Percentiles rank a stretch among this genome's conserved stretches.
phyloP scores from a whole-genome alignment of 495 filamentous ascomycete genomes.

The Hypoxylon intermedium region DNA sequence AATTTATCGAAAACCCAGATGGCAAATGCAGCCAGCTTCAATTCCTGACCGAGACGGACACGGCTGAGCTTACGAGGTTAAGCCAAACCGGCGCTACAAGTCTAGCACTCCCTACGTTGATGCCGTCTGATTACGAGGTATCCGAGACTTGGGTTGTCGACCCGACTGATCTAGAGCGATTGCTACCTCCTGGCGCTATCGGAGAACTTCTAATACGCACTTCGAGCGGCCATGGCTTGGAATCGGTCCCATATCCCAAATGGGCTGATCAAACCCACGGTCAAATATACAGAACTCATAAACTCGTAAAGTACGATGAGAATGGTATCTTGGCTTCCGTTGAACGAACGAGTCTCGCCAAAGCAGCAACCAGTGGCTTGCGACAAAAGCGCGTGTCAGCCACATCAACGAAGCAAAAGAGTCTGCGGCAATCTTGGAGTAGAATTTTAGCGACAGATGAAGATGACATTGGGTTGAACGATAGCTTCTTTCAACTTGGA shows the following conservation, averaged over 20 bases:
- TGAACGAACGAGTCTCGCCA: slow-evolving; percentile 16
- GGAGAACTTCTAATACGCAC: slow-evolving; percentile 53
- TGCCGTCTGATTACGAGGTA: slow-evolving; percentile 22
- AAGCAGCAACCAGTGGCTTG: slow-evolving; percentile 2
- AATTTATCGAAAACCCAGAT: slow-evolving; percentile 42
- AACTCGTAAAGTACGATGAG: slow-evolving; percentile 41
- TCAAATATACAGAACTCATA: slow-evolving; percentile 42
- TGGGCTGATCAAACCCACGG: slow-evolving; percentile 15
- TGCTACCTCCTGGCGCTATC: slow-evolving; percentile 52
- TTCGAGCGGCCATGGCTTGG: slow-evolving; percentile 30
- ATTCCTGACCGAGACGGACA: slow-evolving; percentile 34
- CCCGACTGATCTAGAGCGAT: slow-evolving; percentile 41
- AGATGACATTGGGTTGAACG: slow-evolving; percentile 55
- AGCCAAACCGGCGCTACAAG: slow-evolving; percentile 8
- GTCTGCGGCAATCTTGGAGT: slow-evolving; percentile 45
- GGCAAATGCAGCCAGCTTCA: slow-evolving; percentile 39
- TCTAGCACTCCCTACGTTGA: slow-evolving; percentile 5
- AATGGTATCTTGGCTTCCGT: slow-evolving; percentile 26
- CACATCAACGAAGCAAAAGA: slow-evolving; percentile 49
- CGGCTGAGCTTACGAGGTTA: slow-evolving; percentile 16
- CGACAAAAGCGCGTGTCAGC: slow-evolving; percentile 33
- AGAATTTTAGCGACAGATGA: slow-evolving; percentile 45
- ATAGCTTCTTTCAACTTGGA: slow-evolving; percentile 69
- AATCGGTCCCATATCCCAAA: slow-evolving; percentile 37
- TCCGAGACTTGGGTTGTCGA: slow-evolving; percentile 50